Evolutionary conservation across 306 rosid species (phyloP).

Genomic region (Citrullus colocynthis): DNA sequence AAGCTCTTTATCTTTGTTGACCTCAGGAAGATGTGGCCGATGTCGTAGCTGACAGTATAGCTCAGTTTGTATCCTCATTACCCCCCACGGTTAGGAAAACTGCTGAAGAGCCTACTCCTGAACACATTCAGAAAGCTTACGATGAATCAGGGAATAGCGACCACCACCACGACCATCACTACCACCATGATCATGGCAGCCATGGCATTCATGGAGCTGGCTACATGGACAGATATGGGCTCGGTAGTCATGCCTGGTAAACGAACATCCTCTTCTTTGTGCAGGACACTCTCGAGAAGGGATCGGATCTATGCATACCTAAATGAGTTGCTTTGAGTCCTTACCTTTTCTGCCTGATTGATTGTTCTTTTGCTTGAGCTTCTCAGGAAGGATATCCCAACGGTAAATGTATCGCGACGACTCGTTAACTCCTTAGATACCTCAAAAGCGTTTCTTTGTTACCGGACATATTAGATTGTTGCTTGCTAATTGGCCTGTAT

Average conservation of each 20-base stretch:
- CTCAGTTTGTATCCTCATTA: constrained; percentile 53
- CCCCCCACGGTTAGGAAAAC: constrained; percentile 56
- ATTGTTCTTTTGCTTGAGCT: background rate
- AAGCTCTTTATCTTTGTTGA: background rate
- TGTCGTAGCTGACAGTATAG: constrained; percentile 52
- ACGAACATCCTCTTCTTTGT: background rate
- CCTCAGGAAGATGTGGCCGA: constrained; percentile 56
- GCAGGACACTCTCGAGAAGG: background rate
- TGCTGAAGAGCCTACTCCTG: constrained; percentile 35
- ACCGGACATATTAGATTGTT: background rate
- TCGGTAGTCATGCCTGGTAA: constrained; percentile 54
- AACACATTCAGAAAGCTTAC: constrained; percentile 47
- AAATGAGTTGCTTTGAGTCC: background rate
- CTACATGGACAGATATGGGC: constrained; percentile 61
- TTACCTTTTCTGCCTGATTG: background rate
- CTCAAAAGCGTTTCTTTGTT: background rate
- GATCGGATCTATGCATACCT: background rate
- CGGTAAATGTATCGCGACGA: background rate
- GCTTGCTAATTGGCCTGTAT: background rate
- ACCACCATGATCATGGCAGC: constrained; percentile 16
- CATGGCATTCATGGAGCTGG: constrained; percentile 37
- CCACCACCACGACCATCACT: constrained; percentile 20
- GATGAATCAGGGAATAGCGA: constrained; percentile 40
- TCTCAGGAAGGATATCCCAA: background rate
- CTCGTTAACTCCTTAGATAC: background rate